Evolutionary conservation across 2,329 filamentous ascomycete species (phyloP), one percentile per base, ranked within the genome.

Genomic region (Ophidiomyces ophidiicola): DNA sequence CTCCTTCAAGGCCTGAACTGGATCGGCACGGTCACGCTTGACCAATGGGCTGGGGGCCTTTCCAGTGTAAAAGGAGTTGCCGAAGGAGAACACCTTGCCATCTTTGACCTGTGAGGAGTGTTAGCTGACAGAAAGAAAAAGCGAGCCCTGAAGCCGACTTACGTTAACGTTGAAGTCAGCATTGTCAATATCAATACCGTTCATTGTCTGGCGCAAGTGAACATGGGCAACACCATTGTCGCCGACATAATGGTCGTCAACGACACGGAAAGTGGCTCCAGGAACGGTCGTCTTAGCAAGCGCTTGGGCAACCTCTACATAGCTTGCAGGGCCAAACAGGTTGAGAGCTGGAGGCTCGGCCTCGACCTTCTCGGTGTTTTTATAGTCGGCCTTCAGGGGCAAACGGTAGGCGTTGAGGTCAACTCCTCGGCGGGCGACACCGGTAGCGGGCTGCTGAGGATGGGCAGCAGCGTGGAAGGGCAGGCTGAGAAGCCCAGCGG

Each of bases 101-200:
- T 45, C 39, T 32, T 42, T 36, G 29, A 45, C 39, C 43, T 45
- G 37, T 40, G 3, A 18, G 14, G 14, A n/a, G 8, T 25, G 12
- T 36, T 14, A 40, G 36, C 18, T 12, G 4, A 18, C 17, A 12
- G 15, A 14, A 11, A 3, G 6, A n/a, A 20, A 17, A 4, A 6
- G 23, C 17, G 23, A 28, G 19, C 11, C 6, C 6, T 26, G 6
- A 11, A n/a, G 35, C 10, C 20, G 25, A 15, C 43, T 42, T 40
- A 45, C 43, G 36, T 45, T 45, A 21, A 45, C 39, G 39, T 45
- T 45, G 39, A 45, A 42, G 21, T 45, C 43, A 23, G 39, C 39
- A 26, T 45, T 45, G 32, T 42, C 43, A 15, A 45, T 26, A 17
- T 45, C 43, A 14, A 45, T 15, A 1, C 39, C 43, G 17, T 45